These are phyloP conservation scores for Suillus cothurnatus DNA, from an alignment of 768 basidiomycete species.

Conservation along the genomic window DNA sequence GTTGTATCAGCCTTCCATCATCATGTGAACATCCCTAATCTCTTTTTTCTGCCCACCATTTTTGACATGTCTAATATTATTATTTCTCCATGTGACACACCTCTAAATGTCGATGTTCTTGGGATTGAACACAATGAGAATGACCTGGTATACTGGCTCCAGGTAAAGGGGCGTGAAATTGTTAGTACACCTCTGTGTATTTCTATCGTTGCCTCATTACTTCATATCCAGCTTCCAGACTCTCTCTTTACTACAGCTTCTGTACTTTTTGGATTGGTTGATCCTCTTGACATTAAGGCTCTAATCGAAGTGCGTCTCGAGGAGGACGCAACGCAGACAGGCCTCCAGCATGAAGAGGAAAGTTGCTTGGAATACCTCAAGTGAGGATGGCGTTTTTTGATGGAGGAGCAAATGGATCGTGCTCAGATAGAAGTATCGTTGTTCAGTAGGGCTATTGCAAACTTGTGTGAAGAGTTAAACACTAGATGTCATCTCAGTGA, in stretches of 20 bases:
- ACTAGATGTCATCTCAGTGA: slow-evolving; percentile 19
- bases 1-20: background rate
- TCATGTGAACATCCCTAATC: background rate
- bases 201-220: no score
- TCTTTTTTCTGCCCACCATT: background rate
- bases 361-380: background rate
- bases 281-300: background rate
- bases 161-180: background rate
- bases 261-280: background rate
- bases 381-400: background rate
- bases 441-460: background rate
- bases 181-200: background rate
- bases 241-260: background rate
- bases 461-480: background rate
- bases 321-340: background rate
- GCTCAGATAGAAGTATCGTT: background rate
- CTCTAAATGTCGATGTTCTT: background rate
- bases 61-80: background rate
- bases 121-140: no score
- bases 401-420: background rate
- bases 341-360: background rate
- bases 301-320: background rate
- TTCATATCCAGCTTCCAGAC: background rate
- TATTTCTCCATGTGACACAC: background rate
- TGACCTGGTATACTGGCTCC: background rate